Percentiles rank a stretch among this genome's conserved stretches.
Conservation (phyloP, 169 alveolate species). For the Plasmodium knowlesi region DNA sequence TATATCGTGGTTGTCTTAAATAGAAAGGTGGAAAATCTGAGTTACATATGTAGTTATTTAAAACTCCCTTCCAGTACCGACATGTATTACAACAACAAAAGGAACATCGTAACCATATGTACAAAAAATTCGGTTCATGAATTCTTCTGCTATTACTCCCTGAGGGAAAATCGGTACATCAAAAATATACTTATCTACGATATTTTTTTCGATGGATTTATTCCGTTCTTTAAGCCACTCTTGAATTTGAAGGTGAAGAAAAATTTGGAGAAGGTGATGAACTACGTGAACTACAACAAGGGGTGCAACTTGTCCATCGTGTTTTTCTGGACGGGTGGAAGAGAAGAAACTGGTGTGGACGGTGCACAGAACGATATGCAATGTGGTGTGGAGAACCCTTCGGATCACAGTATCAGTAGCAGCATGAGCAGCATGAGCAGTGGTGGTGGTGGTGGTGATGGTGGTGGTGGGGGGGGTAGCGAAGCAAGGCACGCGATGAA, state of each 20-base stretch:
- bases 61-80: slow-evolving; percentile 82
- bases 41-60: slow-evolving; percentile 76
- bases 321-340: slow-evolving; percentile 10
- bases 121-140: slow-evolving; percentile 80
- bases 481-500: neutral
- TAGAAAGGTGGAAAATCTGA: slow-evolving; percentile 79
- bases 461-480: neutral
- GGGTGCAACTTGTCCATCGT: slow-evolving; percentile 45
- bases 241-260: slow-evolving; percentile 68
- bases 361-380: too few relatives aligned
- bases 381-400: too few relatives aligned
- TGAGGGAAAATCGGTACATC: slow-evolving; percentile 73
- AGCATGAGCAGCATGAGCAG: neutral
- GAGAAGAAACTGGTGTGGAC: neutral
- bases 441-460: neutral
- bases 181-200: slow-evolving; percentile 78
- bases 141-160: slow-evolving; percentile 77
- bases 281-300: slow-evolving; percentile 50
- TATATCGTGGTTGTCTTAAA: slow-evolving; percentile 81
- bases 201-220: slow-evolving; percentile 49
- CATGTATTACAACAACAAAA: slow-evolving; percentile 83
- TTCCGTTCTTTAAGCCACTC: slow-evolving; percentile 81
- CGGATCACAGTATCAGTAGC: neutral
- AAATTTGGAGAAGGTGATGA: slow-evolving; percentile 34
- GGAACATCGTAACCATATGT: slow-evolving; percentile 81